phyloP scores from a whole-genome alignment of 2,329 filamentous ascomycete species.

The Cordyceps cateniannulata region DNA sequence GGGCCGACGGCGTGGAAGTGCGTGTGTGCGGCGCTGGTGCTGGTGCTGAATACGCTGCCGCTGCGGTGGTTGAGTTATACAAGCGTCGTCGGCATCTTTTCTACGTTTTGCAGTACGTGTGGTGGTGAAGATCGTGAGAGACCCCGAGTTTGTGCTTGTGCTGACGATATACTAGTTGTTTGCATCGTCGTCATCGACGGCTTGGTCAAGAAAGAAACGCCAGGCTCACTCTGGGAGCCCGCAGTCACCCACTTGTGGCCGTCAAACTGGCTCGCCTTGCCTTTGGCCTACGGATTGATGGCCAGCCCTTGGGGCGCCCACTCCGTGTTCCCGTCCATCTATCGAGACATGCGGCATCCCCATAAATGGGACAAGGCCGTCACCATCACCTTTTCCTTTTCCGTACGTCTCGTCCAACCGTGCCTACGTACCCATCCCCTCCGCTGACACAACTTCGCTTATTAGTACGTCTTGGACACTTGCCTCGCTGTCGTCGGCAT shows the following conservation, averaged over 20 bases:
- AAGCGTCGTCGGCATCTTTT: conserved; percentile 87
- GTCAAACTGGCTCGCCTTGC: conserved; percentile 77
- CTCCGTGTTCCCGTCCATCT: conserved; percentile 73
- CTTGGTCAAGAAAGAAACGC: conserved; percentile 69
- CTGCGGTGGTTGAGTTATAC: conserved; percentile 81
- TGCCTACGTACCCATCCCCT: too few relatives aligned
- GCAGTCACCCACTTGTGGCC: conserved; percentile 78
- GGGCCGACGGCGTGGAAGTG: conserved; percentile 71
- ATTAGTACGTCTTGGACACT: conserved; percentile 69
- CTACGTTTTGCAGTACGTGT: conserved; percentile 75
- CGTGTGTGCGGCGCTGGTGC: conserved; percentile 68
- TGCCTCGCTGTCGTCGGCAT: conserved; percentile 77
- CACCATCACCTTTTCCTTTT: conserved; percentile 77
- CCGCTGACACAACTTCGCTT: not conserved
- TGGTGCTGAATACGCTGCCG: conserved; percentile 80
- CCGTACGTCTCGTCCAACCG: conserved; percentile 47
- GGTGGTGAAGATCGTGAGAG: not conserved
- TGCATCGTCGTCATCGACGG: conserved; percentile 78
- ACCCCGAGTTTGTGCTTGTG: not conserved
- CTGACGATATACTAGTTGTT: conserved; percentile 53
- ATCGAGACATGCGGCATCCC: conserved; percentile 63
- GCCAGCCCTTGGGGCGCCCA: conserved; percentile 68
- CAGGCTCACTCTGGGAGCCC: conserved; percentile 78
- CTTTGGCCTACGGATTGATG: conserved; percentile 81
- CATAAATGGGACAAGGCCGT: conserved; percentile 73